These are phyloP conservation scores for Luffa aegyptiaca DNA, from an alignment of 306 rosid species.

Conservation along the genomic window DNA sequence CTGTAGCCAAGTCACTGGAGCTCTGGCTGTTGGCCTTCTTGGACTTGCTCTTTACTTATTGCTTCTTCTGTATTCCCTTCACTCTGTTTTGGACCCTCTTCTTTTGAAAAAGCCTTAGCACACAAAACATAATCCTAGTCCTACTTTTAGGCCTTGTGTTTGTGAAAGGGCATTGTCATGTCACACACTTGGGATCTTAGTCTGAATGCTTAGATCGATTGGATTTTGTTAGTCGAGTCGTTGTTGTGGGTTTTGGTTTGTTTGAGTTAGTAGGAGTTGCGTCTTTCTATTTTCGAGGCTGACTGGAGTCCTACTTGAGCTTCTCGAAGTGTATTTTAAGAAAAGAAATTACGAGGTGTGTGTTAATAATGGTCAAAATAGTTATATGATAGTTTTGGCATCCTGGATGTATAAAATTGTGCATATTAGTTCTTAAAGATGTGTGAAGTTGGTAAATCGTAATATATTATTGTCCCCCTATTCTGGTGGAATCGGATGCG, in stretches of 20 bases:
- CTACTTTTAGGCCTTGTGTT: neutral
- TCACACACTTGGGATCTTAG: neutral
- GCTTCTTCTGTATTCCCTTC: conserved; percentile 49
- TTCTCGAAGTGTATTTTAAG: no score
- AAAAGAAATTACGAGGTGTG: no score
- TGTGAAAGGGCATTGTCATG: neutral
- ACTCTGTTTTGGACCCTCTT: conserved; percentile 47
- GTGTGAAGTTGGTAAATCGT: no score
- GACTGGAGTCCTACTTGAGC: no score
- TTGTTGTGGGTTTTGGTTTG: neutral
- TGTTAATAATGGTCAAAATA: no score
- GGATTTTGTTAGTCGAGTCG: neutral
- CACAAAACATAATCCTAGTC: neutral
- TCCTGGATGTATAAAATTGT: no score
- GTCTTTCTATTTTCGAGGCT: neutral
- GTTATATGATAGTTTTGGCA: no score
- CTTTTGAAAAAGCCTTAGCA: conserved; percentile 25
- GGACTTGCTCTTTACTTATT: conserved; percentile 28
- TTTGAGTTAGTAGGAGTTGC: neutral
- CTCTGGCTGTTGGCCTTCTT: conserved; percentile 34
- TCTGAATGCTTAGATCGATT: neutral
- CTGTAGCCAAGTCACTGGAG: conserved; percentile 47
- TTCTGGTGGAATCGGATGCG: no score
- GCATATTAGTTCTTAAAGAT: no score
- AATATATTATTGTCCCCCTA: no score